A percentile compares a stretch with the other conserved stretches of the same genome.
Conservation (phyloP, 2,329 filamentous ascomycete genomes). For the Pestalotiopsis sp. region DNA sequence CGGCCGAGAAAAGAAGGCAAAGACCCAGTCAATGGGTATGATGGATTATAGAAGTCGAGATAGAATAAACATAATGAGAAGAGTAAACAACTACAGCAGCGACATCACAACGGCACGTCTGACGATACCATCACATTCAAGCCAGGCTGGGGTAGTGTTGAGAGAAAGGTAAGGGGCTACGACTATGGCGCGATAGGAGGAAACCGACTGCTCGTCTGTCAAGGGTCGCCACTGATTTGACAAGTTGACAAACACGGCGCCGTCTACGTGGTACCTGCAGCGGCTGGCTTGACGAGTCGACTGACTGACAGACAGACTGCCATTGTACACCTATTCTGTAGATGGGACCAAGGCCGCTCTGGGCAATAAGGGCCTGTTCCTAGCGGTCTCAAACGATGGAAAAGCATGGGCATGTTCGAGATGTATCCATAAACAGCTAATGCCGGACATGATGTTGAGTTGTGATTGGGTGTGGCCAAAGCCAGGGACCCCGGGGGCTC, state of each 20-base stretch:
- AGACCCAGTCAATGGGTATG: slow-evolving; percentile 51
- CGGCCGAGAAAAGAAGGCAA: slow-evolving; percentile 29
- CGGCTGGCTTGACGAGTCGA: neutral
- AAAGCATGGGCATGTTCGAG: slow-evolving; percentile 15
- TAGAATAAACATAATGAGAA: slow-evolving; percentile 27
- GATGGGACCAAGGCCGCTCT: neutral
- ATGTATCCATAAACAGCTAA: slow-evolving; percentile 3
- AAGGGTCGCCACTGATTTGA: neutral
- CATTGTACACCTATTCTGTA: neutral
- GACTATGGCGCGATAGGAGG: neutral
- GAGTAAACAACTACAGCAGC: neutral
- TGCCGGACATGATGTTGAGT: neutral
- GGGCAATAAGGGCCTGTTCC: neutral
- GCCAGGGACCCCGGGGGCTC: slow-evolving; percentile 9
- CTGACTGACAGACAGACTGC: neutral
- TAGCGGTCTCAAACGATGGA: slow-evolving; percentile 11
- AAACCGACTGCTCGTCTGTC: neutral
- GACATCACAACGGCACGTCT: slow-evolving; percentile 3
- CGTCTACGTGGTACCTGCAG: neutral
- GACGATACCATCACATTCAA: slow-evolving; percentile 7
- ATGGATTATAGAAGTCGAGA: slow-evolving; percentile 34
- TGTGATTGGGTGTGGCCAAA: slow-evolving; percentile 9
- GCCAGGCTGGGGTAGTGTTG: neutral
- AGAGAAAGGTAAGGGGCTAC: neutral
- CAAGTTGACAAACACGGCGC: neutral